Evolutionary conservation across 306 rosid species (phyloP).

Genomic region (Trifolium subterraneum): DNA sequence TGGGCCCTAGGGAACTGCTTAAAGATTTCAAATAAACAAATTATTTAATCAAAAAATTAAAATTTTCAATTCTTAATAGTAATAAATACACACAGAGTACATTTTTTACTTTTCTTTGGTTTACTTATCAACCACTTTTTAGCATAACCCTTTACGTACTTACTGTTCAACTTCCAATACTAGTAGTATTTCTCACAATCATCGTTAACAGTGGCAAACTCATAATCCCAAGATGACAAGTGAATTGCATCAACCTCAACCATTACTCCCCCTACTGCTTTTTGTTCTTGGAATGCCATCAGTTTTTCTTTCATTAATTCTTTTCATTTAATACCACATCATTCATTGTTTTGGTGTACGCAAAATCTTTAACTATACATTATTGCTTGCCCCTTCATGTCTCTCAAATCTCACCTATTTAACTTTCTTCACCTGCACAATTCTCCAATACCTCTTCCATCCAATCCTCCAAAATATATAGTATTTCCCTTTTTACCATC

Average conservation of each 20-base stretch:
- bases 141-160: too few species aligned
- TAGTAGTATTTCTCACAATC: too few species aligned
- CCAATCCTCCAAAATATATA: neutral
- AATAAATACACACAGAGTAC: too few species aligned
- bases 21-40: too few species aligned
- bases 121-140: too few species aligned
- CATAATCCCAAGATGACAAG: neutral
- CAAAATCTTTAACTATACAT: neutral
- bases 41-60: too few species aligned
- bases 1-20: too few species aligned
- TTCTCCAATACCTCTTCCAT: neutral
- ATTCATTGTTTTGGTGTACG: neutral
- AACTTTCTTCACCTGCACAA: neutral
- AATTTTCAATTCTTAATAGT: too few species aligned
- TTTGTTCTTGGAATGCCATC: conserved; percentile 5
- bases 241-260: neutral
- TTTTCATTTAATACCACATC: neutral
- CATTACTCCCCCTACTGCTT: neutral
- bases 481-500: neutral
- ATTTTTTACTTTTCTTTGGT: too few species aligned
- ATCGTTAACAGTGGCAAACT: neutral
- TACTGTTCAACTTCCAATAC: too few species aligned
- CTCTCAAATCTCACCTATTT: neutral
- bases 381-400: neutral
- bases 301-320: neutral